Conservation (phyloP, 805 yeast genomes). For the Kodamaea kakaduensis region DNA sequence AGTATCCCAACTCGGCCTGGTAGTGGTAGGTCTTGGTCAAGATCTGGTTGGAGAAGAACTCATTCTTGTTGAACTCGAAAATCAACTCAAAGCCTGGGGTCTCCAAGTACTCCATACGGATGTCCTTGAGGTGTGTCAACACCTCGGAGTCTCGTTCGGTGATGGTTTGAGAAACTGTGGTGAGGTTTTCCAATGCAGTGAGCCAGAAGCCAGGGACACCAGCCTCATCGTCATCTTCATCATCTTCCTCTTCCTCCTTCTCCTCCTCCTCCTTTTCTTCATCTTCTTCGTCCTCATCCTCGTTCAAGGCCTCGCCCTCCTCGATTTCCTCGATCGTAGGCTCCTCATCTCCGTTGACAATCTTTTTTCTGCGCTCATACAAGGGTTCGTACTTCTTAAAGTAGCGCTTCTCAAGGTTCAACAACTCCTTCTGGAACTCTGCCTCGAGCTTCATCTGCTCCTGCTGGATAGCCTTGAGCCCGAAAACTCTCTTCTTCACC, state of each 20-base stretch:
- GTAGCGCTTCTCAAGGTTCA: constrained; percentile 80
- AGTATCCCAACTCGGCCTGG: constrained; percentile 88
- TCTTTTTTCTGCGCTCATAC: constrained; percentile 65
- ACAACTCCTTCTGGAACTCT: constrained; percentile 84
- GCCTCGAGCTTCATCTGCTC: constrained; percentile 81
- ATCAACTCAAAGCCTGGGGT: constrained; percentile 85
- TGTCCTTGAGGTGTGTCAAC: constrained; percentile 60
- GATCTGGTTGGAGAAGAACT: constrained; percentile 66
- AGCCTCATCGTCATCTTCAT: constrained; percentile 42
- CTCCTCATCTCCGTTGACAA: constrained; percentile 68
- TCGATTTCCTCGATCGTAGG: constrained; percentile 77
- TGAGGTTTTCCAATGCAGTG: constrained; percentile 86
- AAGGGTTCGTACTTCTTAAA: constrained; percentile 70
- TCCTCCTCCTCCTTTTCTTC: constrained; percentile 28
- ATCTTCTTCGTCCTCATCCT: constrained; percentile 41
- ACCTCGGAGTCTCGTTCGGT: constrained; percentile 89
- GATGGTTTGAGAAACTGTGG: constrained; percentile 75
- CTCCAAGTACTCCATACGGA: constrained; percentile 73
- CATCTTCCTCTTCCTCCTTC: constrained; percentile 38
- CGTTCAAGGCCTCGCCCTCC: constrained; percentile 70
- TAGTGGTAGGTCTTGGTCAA: constrained; percentile 87
- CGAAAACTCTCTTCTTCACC: constrained; percentile 74
- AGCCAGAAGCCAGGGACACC: constrained; percentile 97
- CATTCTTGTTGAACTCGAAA: constrained; percentile 74
- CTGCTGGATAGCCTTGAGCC: constrained; percentile 77